Conservation (phyloP, 2,329 filamentous ascomycete genomes). For the Monilinia vaccinii-corymbosi region DNA sequence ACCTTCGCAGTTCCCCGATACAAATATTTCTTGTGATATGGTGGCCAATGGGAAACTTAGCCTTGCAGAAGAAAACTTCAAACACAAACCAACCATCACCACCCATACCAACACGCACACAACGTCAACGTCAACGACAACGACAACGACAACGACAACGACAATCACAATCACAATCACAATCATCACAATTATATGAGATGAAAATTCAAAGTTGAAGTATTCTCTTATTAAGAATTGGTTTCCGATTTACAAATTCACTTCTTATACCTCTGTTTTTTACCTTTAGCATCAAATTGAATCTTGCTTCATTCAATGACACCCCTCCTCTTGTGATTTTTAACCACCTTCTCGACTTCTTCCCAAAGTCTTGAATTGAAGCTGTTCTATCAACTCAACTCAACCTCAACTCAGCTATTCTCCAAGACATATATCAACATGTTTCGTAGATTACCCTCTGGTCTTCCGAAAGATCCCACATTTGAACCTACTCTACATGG, state of each 20-base stretch:
- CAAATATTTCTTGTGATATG: not conserved
- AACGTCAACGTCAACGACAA: not conserved
- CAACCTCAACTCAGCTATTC: not conserved
- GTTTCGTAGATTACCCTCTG: slow-evolving; percentile 63
- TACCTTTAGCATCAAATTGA: not conserved
- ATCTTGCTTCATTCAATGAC: not conserved
- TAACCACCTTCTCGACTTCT: not conserved
- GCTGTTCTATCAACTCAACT: not conserved
- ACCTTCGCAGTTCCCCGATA: not conserved
- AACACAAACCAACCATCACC: not conserved
- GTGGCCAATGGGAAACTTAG: not conserved
- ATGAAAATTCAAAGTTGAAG: not conserved
- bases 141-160: too few relatives aligned
- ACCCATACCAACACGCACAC: not conserved
- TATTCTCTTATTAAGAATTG: not conserved
- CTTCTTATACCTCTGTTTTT: not conserved
- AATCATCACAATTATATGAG: not conserved
- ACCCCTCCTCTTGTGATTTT: not conserved
- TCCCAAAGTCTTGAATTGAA: not conserved
- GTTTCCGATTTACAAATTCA: not conserved
- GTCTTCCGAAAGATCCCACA: slow-evolving; percentile 60
- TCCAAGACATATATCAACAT: slow-evolving; percentile 37
- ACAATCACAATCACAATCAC: not conserved
- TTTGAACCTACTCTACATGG: slow-evolving; percentile 57
- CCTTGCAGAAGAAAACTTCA: not conserved